These are phyloP conservation scores for Monosporascus sp. DNA, from an alignment of 2,329 filamentous ascomycete species.

Conservation along the genomic window DNA sequence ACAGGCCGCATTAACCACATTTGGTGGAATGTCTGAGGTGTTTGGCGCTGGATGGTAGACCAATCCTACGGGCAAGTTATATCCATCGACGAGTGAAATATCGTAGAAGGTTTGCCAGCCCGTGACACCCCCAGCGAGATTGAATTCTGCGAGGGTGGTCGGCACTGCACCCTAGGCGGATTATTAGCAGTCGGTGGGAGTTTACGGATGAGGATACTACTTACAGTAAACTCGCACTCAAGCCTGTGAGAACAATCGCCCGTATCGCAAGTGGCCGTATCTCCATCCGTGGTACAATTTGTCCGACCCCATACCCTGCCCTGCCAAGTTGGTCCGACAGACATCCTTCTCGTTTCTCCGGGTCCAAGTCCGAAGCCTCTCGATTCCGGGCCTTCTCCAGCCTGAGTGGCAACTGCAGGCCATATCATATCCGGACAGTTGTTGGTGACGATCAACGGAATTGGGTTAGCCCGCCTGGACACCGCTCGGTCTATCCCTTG, in stretches of 20 bases:
- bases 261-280: slow-evolving; percentile 64
- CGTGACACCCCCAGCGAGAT: slow-evolving; percentile 58
- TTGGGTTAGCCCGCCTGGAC: slow-evolving; percentile 23
- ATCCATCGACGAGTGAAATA: slow-evolving; percentile 78
- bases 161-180: slow-evolving; percentile 60
- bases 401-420: slow-evolving; percentile 70
- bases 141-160: slow-evolving; percentile 76
- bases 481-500: slow-evolving; percentile 17
- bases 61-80: slow-evolving; percentile 69
- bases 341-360: slow-evolving; percentile 54
- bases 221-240: slow-evolving; percentile 63
- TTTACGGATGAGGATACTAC: slow-evolving; percentile 24
- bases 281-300: slow-evolving; percentile 70
- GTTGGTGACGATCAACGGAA: slow-evolving; percentile 66
- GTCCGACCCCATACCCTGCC: slow-evolving; percentile 79
- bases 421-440: slow-evolving; percentile 66
- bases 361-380: slow-evolving; percentile 63
- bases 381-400: slow-evolving; percentile 59
- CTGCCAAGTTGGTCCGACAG: slow-evolving; percentile 69
- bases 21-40: slow-evolving; percentile 63
- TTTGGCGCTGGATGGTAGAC: slow-evolving; percentile 56
- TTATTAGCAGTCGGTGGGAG: slow-evolving; percentile 1
- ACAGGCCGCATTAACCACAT: slow-evolving; percentile 71
- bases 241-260: slow-evolving; percentile 71
- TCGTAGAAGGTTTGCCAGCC: slow-evolving; percentile 71